Conservation (phyloP, 225 moss, liverwort and hornwort species). For the Climacium dendroides region DNA sequence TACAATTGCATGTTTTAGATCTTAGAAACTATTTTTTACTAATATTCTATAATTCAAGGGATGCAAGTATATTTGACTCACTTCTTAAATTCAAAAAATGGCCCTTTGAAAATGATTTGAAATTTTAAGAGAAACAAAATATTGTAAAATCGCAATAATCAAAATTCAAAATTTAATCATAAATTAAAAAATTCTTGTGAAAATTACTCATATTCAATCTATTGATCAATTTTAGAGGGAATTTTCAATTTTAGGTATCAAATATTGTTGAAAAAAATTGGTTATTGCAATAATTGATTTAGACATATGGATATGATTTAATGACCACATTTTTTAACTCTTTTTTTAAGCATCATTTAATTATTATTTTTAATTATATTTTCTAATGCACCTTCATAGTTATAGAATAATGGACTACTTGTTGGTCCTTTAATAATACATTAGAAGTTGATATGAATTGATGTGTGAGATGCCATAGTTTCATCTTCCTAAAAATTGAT, state of each 20-base stretch:
- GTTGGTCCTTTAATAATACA: accelerated
- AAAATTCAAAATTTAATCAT: neutral
- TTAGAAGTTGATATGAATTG: too few species aligned
- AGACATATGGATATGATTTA: neutral
- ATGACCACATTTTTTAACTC: accelerated
- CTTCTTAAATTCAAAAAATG: too few species aligned
- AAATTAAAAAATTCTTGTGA: neutral
- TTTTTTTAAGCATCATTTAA: too few species aligned
- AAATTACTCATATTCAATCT: neutral
- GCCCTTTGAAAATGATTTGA: too few species aligned
- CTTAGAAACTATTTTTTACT: neutral
- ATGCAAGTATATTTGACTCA: too few species aligned
- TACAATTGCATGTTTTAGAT: neutral
- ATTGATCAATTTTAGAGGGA: too few species aligned
- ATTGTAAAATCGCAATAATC: neutral
- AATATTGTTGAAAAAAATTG: too few species aligned
- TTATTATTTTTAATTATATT: too few species aligned
- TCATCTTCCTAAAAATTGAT: too few species aligned
- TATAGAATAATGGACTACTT: accelerated
- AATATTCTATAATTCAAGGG: neutral
- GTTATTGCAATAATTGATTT: neutral
- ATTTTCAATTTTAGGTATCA: neutral
- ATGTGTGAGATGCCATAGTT: too few species aligned
- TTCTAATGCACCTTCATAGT: too few species aligned
- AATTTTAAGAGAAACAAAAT: neutral